A percentile compares a stretch with the other conserved stretches of the same genome.
Conservation (phyloP, 352 stramenopile genomes). For the Phytophthora colocasiae region DNA sequence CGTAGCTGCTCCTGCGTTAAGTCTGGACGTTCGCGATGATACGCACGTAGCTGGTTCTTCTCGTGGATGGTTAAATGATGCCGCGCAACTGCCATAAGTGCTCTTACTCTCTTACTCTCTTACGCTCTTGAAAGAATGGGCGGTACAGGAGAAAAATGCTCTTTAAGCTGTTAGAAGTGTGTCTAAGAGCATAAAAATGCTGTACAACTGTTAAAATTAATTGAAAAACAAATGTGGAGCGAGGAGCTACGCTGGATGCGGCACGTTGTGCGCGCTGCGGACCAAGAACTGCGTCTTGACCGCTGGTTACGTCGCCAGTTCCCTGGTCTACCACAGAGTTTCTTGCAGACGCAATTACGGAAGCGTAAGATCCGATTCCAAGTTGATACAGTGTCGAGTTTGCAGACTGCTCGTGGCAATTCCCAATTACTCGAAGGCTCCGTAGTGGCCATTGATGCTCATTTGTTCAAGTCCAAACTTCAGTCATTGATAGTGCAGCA, state of each 20-base stretch:
- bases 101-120: slow-evolving; percentile 16
- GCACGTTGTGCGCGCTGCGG: slow-evolving; percentile 44
- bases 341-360: slow-evolving; percentile 69
- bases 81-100: slow-evolving; percentile 25
- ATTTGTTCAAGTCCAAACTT: slow-evolving; percentile 47
- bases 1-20: slow-evolving; percentile 51
- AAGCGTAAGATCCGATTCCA: slow-evolving; percentile 74
- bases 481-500: slow-evolving; percentile 11
- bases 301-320: slow-evolving; percentile 71
- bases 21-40: slow-evolving; percentile 32
- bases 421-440: slow-evolving; percentile 48
- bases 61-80: slow-evolving; percentile 49
- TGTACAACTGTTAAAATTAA: no score
- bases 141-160: no score
- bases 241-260: slow-evolving; percentile 63
- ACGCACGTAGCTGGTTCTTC: slow-evolving; percentile 45
- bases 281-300: slow-evolving; percentile 72
- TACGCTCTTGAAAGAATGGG: slow-evolving; percentile 20
- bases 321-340: slow-evolving; percentile 55
- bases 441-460: slow-evolving; percentile 60
- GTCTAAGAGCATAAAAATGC: no score
- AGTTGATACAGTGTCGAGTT: not conserved
- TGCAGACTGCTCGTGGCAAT: slow-evolving; percentile 33
- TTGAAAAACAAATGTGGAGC: slow-evolving; percentile 31
- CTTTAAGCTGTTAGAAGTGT: no score